Conservation (phyloP, 1,284 basidiomycete species). For the Leucocoprinus gongylophorus region DNA sequence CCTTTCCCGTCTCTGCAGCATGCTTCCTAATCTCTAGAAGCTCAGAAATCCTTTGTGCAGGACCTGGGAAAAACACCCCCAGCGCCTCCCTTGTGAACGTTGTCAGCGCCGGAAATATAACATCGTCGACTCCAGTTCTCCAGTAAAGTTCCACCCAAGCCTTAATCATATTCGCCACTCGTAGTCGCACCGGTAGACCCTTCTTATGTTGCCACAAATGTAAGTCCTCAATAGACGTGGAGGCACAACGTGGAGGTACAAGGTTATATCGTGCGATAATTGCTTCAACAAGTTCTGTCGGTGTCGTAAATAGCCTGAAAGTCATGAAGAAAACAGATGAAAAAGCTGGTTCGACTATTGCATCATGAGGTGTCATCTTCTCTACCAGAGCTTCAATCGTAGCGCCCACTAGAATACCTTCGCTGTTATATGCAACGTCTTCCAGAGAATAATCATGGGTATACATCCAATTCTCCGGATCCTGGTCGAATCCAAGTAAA, state of each 20-base stretch:
- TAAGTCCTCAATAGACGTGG: conserved; percentile 55
- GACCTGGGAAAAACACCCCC: conserved; percentile 55
- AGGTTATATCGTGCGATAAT: conserved; percentile 82
- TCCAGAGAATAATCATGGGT: conserved; percentile 68
- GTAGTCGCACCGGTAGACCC: conserved; percentile 80
- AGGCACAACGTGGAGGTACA: conserved; percentile 48
- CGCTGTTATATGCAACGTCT: conserved; percentile 86
- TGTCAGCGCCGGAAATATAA: conserved; percentile 51
- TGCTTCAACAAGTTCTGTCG: conserved; percentile 67
- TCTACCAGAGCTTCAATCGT: conserved; percentile 86
- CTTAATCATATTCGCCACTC: conserved; percentile 90
- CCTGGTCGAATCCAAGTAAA: conserved; percentile 38
- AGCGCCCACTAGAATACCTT: conserved; percentile 87
- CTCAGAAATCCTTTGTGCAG: conserved; percentile 69
- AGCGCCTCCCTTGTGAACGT: conserved; percentile 62
- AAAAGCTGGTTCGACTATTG: conserved; percentile 80
- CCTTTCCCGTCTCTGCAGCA: conserved; percentile 38
- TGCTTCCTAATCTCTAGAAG: conserved; percentile 53
- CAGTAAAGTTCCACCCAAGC: conserved; percentile 91
- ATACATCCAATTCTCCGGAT: conserved; percentile 49
- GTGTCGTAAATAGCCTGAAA: conserved; percentile 89
- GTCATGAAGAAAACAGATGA: conserved; percentile 90
- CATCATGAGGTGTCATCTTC: conserved; percentile 95
- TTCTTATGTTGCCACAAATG: conserved; percentile 81
- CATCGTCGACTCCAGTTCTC: conserved; percentile 62